Evolutionary conservation across 805 yeast species (phyloP).

Genomic region (Candida cerambycidarum): DNA sequence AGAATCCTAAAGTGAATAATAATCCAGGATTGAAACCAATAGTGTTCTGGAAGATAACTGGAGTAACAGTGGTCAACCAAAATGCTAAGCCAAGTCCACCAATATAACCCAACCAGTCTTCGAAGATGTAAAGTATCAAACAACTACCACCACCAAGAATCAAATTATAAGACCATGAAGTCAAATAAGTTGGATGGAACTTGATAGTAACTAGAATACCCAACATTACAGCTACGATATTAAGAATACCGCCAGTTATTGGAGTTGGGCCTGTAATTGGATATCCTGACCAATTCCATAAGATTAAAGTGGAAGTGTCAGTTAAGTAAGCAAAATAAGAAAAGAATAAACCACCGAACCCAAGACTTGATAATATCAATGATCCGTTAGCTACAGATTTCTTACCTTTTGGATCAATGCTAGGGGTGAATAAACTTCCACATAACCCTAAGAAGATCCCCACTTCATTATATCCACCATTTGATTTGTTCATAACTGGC

Average conservation of each 20-base stretch:
- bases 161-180: slow-evolving; percentile 33
- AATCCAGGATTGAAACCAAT: slow-evolving; percentile 56
- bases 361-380: slow-evolving; percentile 53
- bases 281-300: slow-evolving; percentile 97
- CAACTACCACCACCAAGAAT: slow-evolving; percentile 51
- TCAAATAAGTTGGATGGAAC: slow-evolving; percentile 21
- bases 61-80: slow-evolving; percentile 62
- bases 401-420: background rate
- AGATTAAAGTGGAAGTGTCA: slow-evolving; percentile 83
- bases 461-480: slow-evolving; percentile 81
- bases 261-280: slow-evolving; percentile 87
- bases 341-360: slow-evolving; percentile 76
- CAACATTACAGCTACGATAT: slow-evolving; percentile 55
- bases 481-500: slow-evolving; percentile 85
- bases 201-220: slow-evolving; percentile 45
- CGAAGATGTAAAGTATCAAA: slow-evolving; percentile 46
- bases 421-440: slow-evolving; percentile 64
- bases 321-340: slow-evolving; percentile 71
- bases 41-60: slow-evolving; percentile 58
- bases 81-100: slow-evolving; percentile 68
- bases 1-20: slow-evolving; percentile 49
- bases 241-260: slow-evolving; percentile 74
- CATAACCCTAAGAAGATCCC: slow-evolving; percentile 65
- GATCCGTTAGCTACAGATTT: slow-evolving; percentile 33
- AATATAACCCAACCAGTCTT: slow-evolving; percentile 69